These are phyloP conservation scores for Lagerstroemia speciosa DNA, from an alignment of 345 rosid species.

Conservation along the genomic window DNA sequence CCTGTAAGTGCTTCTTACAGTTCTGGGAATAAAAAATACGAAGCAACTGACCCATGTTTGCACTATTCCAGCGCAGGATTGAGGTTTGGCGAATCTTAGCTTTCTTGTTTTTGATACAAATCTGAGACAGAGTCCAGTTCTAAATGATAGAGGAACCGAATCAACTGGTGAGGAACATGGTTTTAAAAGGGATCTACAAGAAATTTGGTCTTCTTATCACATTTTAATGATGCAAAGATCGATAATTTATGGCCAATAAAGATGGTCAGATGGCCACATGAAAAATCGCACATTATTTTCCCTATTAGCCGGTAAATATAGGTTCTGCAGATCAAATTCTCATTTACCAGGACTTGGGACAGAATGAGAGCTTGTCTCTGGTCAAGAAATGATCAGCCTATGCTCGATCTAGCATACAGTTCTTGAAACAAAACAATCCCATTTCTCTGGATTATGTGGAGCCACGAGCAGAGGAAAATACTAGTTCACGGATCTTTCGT, in stretches of 20 bases:
- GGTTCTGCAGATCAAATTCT: neutral
- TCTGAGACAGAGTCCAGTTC: neutral
- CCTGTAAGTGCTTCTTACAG: neutral
- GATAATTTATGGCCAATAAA: neutral
- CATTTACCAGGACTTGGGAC: neutral
- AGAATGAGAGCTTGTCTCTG: neutral
- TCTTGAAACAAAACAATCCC: neutral
- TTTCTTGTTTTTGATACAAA: neutral
- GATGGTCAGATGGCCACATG: neutral
- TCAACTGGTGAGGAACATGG: neutral
- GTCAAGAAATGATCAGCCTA: neutral
- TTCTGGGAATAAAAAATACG: neutral
- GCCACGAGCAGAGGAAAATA: neutral
- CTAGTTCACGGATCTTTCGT: neutral
- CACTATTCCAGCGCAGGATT: neutral
- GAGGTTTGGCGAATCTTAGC: neutral
- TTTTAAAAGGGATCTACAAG: neutral
- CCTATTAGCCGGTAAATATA: neutral
- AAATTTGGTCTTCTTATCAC: neutral
- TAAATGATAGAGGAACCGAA: neutral
- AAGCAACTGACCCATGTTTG: neutral
- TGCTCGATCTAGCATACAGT: neutral
- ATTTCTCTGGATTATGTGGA: neutral
- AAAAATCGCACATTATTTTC: neutral
- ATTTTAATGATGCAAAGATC: neutral